Evolutionary conservation across 1,284 basidiomycete species (phyloP), one percentile per base, ranked within the genome.

Genomic region (Ganoderma meredithae): DNA sequence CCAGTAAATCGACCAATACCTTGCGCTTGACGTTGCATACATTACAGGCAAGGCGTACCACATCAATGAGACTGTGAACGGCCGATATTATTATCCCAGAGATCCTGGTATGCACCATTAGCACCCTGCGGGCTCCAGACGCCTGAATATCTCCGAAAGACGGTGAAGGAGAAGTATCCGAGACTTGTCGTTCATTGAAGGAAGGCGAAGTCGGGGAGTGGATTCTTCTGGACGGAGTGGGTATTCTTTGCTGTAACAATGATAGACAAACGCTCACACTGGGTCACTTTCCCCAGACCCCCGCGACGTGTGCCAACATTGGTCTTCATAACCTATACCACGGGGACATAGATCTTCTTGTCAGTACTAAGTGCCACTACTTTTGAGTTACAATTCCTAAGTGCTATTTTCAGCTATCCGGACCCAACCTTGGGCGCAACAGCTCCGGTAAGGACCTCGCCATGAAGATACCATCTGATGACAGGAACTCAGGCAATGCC

Each of bases 241-340:
- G 89, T 73, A 12, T 60, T 33, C 6, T 13, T 15, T 17, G 33
- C 40, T 53, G 17, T 43, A 22, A 17, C 3, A 7, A 12, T 15
- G 8, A 3, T 3, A 15, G 15, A 8, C 44, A 19, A 9, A 25
- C 31, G 44, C 31, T 58, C 22, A 31, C 8, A 22, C 25, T 27
- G 15, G 1, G 6, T 36, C 56, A 25, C 22, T 12, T 12, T 19
- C 17, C 3, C 12, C 73, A 95, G 94, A 96, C 95, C 13, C 95
- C 95, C 1, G 95, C 96, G 3, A 94, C 95, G 1, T 98, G 96
- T 78, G 85, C 94, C 1, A 97, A 97, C 76, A 90, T 98, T 66
- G 95, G 87, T 1, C 81, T 98, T 55, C 93, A 97, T 78, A 97
- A 97, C 76, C 76, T 98, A 19, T 97, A 91, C 78, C 90, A 90